Evolutionary conservation across 2,329 filamentous ascomycete genomes (phyloP).

Genomic region (Neofusicoccum cordaticola): DNA sequence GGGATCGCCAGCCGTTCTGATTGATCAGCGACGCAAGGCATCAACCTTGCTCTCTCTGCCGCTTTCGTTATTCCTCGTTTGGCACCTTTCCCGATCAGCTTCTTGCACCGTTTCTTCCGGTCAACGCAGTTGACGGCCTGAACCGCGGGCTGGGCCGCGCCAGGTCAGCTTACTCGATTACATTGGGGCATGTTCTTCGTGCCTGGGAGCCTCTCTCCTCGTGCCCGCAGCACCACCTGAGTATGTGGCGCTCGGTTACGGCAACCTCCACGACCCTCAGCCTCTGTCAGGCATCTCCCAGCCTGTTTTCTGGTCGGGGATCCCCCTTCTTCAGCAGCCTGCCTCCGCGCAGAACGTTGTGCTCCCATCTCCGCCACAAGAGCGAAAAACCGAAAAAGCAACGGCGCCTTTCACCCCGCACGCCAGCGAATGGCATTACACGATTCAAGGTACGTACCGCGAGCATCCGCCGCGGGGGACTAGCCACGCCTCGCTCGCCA

Average conservation of each 20-base stretch:
- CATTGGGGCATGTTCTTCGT: not conserved
- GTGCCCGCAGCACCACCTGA: not conserved
- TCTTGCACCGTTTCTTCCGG: not conserved
- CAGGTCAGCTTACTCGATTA: not conserved
- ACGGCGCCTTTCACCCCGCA: not conserved
- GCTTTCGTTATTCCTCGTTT: not conserved
- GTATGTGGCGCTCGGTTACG: not conserved
- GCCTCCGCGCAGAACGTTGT: not conserved
- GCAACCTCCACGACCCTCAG: not conserved
- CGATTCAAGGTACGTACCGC: not conserved
- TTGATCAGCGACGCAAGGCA: not conserved
- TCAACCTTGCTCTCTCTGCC: not conserved
- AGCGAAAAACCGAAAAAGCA: not conserved
- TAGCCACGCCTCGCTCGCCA: not conserved
- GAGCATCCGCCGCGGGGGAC: not conserved
- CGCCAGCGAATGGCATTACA: not conserved
- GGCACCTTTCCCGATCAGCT: slow-evolving; percentile 1
- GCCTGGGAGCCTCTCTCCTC: not conserved
- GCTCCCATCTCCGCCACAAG: not conserved
- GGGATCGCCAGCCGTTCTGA: not conserved
- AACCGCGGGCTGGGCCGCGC: not conserved
- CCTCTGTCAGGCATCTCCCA: not conserved
- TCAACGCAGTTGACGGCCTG: not conserved
- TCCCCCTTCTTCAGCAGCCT: not conserved
- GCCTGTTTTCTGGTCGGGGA: not conserved